Evolutionary conservation across 495 filamentous ascomycete species (phyloP).

Genomic region (Aspergillus hancockii): DNA sequence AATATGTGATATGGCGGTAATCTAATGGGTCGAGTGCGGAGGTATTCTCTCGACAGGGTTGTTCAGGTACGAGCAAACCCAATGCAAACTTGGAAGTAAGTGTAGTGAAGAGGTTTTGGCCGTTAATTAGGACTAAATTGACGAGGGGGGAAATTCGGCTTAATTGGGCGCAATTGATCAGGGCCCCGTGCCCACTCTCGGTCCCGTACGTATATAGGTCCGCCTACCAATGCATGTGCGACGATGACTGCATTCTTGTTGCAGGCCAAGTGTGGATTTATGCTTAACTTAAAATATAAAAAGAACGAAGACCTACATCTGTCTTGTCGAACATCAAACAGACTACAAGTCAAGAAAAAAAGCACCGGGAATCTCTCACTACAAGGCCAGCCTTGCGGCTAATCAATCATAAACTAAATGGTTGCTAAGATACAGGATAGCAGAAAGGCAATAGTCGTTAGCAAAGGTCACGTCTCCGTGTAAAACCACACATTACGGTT

Average conservation of each 20-base stretch:
- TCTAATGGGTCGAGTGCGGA: background rate
- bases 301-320: too few relatives aligned
- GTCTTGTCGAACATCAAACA: background rate
- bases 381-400: conserved; percentile 38
- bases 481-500: conserved; percentile 26
- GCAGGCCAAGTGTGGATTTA: background rate
- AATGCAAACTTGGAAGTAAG: background rate
- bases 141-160: background rate
- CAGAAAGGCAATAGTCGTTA: conserved; percentile 47
- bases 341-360: conserved; percentile 6
- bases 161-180: background rate
- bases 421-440: conserved; percentile 51
- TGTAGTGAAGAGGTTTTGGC: background rate
- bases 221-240: background rate
- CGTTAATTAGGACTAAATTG: background rate
- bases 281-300: background rate
- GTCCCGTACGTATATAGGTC: background rate
- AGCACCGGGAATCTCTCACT: conserved; percentile 3
- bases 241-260: too few relatives aligned
- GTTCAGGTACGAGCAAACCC: background rate
- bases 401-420: conserved; percentile 44
- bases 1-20: background rate
- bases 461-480: conserved; percentile 26
- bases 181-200: background rate
- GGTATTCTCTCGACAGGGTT: background rate